Evolutionary conservation across 352 stramenopile genomes (phyloP), one percentile per base, ranked within the genome.

Genomic region (Phytophthora rubi): DNA sequence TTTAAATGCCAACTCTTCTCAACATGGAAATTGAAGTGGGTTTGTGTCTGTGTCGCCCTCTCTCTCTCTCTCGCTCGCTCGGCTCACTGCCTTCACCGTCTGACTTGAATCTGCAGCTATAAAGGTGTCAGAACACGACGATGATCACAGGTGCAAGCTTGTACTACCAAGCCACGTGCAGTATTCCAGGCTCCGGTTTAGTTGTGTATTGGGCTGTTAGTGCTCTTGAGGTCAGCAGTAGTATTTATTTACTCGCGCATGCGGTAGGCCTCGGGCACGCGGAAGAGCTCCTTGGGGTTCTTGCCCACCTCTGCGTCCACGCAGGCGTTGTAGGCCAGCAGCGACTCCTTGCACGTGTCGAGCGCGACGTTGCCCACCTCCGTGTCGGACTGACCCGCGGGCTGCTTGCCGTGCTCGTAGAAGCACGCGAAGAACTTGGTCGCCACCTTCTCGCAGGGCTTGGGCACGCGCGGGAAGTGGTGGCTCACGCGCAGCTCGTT

Each of bases 351-450:
- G 77, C 88, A 95, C 58, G 58, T 73, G 32, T 68, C 65, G 55
- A 95, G 76, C 53, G 83, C 88, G 32, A 76, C 81, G 71, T 91
- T 89, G 65, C 85, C 88, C 58, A 89, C 76, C 37, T 92, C 82
- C 8, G 85, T 66, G 70, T 91, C 81, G 18, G 69, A 74, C 68
- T 78, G 53, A 48, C 79, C 83, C 56, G 79, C 70, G 2, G 75
- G 73, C 68, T 92, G 85, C 73, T 94, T 95, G 70, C 88, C 88
- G 55, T 95, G 70, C 61, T 87, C 77, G 75, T 95, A 91, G 56
- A 95, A 91, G 67, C 88, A 95, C 53, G 78, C 71, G 65, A 95
- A 95, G 76, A 95, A 95, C 44, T 68, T 73, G 53, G 86, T 83
- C 30, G 86, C 78, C 55, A 76, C 83, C 57, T 80, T 83, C 69